Evolutionary conservation across 2,329 filamentous ascomycete species (phyloP), one percentile per base, ranked within the genome.

Genomic region (Cytospora chrysosperma): DNA sequence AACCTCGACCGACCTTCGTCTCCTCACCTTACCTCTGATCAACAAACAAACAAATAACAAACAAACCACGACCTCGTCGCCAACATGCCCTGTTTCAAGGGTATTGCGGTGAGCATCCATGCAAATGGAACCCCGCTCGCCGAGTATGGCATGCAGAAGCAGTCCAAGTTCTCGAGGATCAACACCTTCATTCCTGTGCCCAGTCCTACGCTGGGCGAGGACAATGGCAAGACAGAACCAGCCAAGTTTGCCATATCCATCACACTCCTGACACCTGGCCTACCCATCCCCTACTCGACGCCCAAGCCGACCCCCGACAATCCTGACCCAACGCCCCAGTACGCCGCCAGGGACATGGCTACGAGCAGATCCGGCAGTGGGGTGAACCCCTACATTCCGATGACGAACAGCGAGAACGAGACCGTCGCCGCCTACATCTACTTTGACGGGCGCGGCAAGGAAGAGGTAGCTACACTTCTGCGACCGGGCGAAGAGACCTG

Each of bases 381-480:
- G n/a, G 83, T 97, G 67, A 87, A 85, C 61, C 92, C 94, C 1
- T 99, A 99, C 77, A 90, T 94, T 67, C 92, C 95, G 59, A 87
- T 97, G 79, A 98, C 95, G 24, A 89, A 91, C 66, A 96, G 92
- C 34, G 89, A 92, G 62, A 97, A 97, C 76, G 95, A 99, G 79
- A 99, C 95, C 17, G 94, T 99, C 70, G 95, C 95, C 34, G 95
- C 94, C 43, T 99, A 99, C 76, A 98, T 99, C 70, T 99, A 99
- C 79, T 99, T 99, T 73, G 95, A 99, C 76, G 95, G 95, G 21
- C 85, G 95, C 67, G 85, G 86, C 65, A 99, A 99, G 76, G 95
- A 99, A 75, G 95, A 99, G 78, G 96, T 99, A 3, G 95, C 95
- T 59, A 99, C 95, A 15, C 81, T 99, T 63, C 81, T 99, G 59